Evolutionary conservation across 257 asterid genomes (phyloP), one percentile per base, ranked within the genome.

Genomic region (Buddleja alternifolia): DNA sequence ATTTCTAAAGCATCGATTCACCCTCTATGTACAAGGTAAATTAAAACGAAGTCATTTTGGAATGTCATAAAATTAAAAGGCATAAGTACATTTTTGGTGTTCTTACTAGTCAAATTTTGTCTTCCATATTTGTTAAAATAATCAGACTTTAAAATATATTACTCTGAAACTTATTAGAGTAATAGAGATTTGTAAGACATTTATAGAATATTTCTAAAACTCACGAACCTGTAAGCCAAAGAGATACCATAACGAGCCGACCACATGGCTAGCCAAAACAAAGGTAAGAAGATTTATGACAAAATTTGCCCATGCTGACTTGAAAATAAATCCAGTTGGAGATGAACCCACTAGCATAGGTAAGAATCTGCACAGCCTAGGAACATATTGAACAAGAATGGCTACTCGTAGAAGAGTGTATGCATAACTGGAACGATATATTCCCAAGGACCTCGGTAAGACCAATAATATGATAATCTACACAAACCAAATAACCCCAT

Each of bases 171-270:
- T 1, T 29, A 29, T 29, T 29, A 29, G 34, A 29, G 34, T 29
- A 29, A 1, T 29, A 29, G 34, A 5, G 34, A 29, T 2, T 29
- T 29, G 5, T 5, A 29, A 29, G 34, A 29, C 5, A 29, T 5
- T 29, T 29, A 29, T 29, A 29, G 34, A 5, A 29, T 1, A 29
- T 29, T 29, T 29, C 34, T 29, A 29, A 29, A 32, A 10, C 36
- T 4, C 3, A 15, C 4, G 0, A 36, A 90, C 97, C 96, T 90
- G 96, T 73, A 90, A 71, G 62, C 92, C 95, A 20, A 90, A 83
- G 75, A 91, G 96, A 74, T 91, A 91, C 97, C 96, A 91, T 69
- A 95, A 86, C 14, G 95, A 86, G 63, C 97, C 97, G 55, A 91
- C 90, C 41, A 88, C 93, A 42, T 91, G 97, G 77, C 97, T 80